Conservation (phyloP, 1,284 basidiomycete species). For the Coniophora puteana region DNA sequence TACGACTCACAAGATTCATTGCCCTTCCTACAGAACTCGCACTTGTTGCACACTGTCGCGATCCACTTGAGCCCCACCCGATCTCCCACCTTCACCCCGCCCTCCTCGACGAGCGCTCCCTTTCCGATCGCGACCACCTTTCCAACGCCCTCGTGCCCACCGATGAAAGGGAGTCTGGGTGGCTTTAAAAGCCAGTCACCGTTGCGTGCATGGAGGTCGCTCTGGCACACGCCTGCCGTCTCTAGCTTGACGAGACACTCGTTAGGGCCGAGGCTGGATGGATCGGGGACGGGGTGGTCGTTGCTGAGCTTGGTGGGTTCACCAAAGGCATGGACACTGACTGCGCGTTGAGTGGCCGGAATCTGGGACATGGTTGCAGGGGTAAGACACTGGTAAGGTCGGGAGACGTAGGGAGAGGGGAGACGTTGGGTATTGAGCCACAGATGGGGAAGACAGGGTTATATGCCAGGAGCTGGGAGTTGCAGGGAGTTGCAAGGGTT, state of each 20-base stretch:
- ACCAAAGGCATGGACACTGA: slow-evolving; percentile 37
- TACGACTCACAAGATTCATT: slow-evolving; percentile 44
- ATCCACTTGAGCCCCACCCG: slow-evolving; percentile 77
- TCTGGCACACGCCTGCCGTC: slow-evolving; percentile 63
- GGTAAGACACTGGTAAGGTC: no score
- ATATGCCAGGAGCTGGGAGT: no score
- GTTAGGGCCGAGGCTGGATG: slow-evolving; percentile 55
- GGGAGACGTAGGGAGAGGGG: no score
- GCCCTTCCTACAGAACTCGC: slow-evolving; percentile 57
- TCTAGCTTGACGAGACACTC: slow-evolving; percentile 68
- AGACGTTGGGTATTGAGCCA: no score
- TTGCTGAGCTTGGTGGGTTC: slow-evolving; percentile 31
- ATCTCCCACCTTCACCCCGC: slow-evolving; percentile 54
- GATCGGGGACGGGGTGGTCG: slow-evolving; percentile 49
- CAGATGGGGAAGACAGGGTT: no score
- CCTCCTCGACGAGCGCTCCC: slow-evolving; percentile 27
- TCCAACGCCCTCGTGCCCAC: slow-evolving; percentile 67
- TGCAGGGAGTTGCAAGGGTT: no score
- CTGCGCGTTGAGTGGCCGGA: slow-evolving; percentile 46
- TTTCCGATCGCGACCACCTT: slow-evolving; percentile 66
- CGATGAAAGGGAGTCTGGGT: slow-evolving; percentile 56
- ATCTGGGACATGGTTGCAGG: no score
- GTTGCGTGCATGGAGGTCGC: slow-evolving; percentile 57
- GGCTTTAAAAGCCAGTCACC: slow-evolving; percentile 51
- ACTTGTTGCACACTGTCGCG: slow-evolving; percentile 57